phyloP scores from a whole-genome alignment of 2,329 filamentous ascomycete genomes.

The Bipolaris zeicola region DNA sequence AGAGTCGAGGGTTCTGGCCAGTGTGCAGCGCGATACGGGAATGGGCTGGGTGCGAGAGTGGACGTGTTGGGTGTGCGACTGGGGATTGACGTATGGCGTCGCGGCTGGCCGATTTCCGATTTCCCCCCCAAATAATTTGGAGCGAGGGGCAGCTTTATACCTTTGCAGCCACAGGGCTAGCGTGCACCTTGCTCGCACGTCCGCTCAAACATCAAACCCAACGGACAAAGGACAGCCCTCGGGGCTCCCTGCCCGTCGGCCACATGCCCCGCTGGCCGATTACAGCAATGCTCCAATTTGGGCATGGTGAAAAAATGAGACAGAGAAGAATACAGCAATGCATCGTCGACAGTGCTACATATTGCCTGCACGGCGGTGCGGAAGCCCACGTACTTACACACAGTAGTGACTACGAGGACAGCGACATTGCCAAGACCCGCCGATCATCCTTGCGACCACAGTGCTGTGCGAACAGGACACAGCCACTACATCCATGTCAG shows the following conservation, averaged over 20 bases:
- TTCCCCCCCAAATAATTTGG: conserved; percentile 14
- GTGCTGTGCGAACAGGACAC: neutral
- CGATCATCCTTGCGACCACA: neutral
- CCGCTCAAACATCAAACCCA: conserved; percentile 6
- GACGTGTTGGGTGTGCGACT: conserved; percentile 11
- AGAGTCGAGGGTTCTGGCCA: neutral
- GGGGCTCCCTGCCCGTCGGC: neutral
- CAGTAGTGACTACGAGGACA: neutral
- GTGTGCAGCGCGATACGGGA: neutral
- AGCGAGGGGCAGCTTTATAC: conserved; percentile 20
- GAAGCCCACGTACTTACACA: neutral
- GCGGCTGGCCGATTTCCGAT: conserved; percentile 17
- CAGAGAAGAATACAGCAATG: neutral
- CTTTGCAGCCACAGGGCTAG: conserved; percentile 15
- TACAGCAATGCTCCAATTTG: neutral
- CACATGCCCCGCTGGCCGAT: neutral
- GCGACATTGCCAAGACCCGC: conserved; percentile 1
- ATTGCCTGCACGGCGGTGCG: neutral
- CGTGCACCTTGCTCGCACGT: conserved; percentile 9
- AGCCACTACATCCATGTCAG: neutral
- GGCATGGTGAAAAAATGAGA: neutral
- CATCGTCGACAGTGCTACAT: neutral
- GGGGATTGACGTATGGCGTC: conserved; percentile 23
- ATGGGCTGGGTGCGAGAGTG: conserved; percentile 4
- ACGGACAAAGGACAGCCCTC: conserved; percentile 5